These are phyloP conservation scores for Thielaviopsis populi DNA, from an alignment of 2,329 filamentous ascomycete genomes.

Conservation along the genomic window DNA sequence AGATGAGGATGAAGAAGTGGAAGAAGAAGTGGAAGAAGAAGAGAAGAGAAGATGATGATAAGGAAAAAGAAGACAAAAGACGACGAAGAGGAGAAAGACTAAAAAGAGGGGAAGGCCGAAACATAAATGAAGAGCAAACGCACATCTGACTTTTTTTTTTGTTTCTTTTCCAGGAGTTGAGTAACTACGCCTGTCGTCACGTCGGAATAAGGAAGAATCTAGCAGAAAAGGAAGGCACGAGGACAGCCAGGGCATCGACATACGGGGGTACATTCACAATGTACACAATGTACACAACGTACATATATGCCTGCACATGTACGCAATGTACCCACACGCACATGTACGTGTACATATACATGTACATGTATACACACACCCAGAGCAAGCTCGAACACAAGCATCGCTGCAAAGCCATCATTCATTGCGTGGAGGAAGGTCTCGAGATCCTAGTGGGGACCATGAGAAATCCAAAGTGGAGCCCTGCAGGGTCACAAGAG, in stretches of 20 bases:
- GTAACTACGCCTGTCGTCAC: not conserved
- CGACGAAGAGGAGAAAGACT: not conserved
- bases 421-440: not conserved
- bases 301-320: not conserved
- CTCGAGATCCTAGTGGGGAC: slow-evolving; percentile 2
- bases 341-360: too few species aligned
- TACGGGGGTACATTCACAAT: too few species aligned
- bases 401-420: not conserved
- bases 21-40: not conserved
- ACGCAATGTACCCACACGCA: too few species aligned
- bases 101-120: not conserved
- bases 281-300: too few species aligned
- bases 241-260: too few species aligned
- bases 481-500: not conserved
- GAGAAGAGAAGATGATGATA: too few species aligned
- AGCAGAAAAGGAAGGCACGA: not conserved
- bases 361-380: not conserved
- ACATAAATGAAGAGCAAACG: not conserved
- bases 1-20: too few species aligned
- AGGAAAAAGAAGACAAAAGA: too few species aligned
- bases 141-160: not conserved
- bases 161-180: not conserved
- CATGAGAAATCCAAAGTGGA: not conserved
- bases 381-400: not conserved
- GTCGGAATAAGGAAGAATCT: not conserved